Conservation (phyloP, 2,329 filamentous ascomycete species). For the Coniochaeta sp. region DNA sequence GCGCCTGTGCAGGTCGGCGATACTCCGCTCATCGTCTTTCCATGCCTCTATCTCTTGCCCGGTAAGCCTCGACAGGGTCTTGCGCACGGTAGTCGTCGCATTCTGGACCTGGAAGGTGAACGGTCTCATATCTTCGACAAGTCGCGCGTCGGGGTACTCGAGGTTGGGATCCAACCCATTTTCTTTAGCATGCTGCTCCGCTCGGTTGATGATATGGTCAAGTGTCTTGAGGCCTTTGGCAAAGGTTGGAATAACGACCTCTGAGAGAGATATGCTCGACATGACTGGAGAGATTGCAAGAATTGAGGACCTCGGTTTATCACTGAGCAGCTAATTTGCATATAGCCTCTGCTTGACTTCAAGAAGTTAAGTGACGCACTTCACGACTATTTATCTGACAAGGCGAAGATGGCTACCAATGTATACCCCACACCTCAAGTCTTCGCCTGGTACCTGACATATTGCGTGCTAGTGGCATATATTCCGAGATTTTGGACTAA, state of each 20-base stretch:
- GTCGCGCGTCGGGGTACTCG: slow-evolving; percentile 17
- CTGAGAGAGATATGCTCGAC: slow-evolving; percentile 17
- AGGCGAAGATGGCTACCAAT: not conserved
- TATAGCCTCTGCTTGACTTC: not conserved
- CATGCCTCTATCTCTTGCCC: slow-evolving; percentile 13
- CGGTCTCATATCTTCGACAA: slow-evolving; percentile 23
- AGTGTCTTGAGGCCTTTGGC: slow-evolving; percentile 21
- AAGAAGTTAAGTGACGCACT: not conserved
- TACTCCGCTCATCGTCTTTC: slow-evolving; percentile 12
- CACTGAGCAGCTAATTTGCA: not conserved
- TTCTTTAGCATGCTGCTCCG: slow-evolving; percentile 14
- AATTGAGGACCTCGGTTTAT: not conserved
- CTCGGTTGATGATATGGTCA: slow-evolving; percentile 19
- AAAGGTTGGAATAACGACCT: slow-evolving; percentile 18
- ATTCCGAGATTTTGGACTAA: not conserved
- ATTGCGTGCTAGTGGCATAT: not conserved
- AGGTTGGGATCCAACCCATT: slow-evolving; percentile 16
- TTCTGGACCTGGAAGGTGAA: slow-evolving; percentile 25
- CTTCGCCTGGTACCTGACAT: not conserved
- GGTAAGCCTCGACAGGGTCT: slow-evolving; percentile 17
- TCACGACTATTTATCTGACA: not conserved
- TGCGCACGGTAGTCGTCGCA: slow-evolving; percentile 17
- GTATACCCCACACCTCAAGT: not conserved
- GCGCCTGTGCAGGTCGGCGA: slow-evolving; percentile 10
- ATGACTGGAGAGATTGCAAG: slow-evolving; percentile 6